These are phyloP conservation scores for Tulasnella sp. DNA, from an alignment of 768 basidiomycete genomes.

Conservation along the genomic window DNA sequence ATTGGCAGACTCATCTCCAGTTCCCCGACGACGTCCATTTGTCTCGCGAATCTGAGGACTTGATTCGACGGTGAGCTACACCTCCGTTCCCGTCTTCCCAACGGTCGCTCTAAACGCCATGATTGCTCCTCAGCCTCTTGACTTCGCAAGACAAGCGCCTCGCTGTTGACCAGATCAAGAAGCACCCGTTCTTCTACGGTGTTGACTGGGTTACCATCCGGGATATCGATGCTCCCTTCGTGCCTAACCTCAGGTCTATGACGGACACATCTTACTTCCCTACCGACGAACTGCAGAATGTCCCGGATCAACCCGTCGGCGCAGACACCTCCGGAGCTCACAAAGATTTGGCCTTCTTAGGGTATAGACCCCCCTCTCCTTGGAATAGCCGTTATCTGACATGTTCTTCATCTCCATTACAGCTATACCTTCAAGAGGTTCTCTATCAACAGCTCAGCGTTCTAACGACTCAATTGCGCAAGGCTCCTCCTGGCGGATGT, in stretches of 20 bases:
- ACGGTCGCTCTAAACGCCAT: not conserved
- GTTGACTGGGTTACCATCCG: conserved; percentile 89
- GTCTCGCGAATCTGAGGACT: conserved; percentile 81
- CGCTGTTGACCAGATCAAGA: conserved; percentile 78
- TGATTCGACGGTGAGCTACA: conserved; percentile 50
- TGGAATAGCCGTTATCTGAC: not conserved
- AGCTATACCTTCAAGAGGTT: conserved; percentile 23
- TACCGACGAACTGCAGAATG: conserved; percentile 85
- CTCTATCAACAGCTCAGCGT: conserved; percentile 13
- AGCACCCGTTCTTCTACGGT: conserved; percentile 88
- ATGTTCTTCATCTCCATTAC: not conserved
- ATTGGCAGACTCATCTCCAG: conserved; percentile 77
- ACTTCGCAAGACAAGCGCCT: conserved; percentile 74
- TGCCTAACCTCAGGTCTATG: conserved; percentile 87
- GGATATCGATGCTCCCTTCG: conserved; percentile 87
- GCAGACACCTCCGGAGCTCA: conserved; percentile 37
- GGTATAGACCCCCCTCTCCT: conserved; percentile 31
- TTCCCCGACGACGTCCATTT: conserved; percentile 95
- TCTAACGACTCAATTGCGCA: not conserved
- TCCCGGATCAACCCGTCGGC: conserved; percentile 37
- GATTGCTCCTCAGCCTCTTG: conserved; percentile 44
- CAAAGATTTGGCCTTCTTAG: conserved; percentile 52
- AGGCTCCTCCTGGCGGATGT: not conserved
- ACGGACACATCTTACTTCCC: conserved; percentile 99
- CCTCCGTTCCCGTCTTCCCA: not conserved